Conservation (phyloP, 371 early-diverging fungal genomes). For the Circinella minor region DNA sequence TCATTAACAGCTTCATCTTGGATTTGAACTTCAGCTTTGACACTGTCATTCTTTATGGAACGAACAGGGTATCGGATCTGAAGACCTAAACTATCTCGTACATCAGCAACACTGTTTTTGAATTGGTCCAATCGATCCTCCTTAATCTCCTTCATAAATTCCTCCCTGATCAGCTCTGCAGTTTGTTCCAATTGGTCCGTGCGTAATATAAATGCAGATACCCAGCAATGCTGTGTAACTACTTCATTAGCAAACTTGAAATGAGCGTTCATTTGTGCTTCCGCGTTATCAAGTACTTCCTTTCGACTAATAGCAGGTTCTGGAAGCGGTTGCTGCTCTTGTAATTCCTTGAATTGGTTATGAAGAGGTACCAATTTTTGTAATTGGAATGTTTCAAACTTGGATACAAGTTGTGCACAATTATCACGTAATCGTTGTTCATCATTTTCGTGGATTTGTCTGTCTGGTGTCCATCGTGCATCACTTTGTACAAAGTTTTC, state of each 20-base stretch:
- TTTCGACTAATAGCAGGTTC: slow-evolving; percentile 11
- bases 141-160: slow-evolving; percentile 23
- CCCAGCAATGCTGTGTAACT: slow-evolving; percentile 28
- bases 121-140: slow-evolving; percentile 36
- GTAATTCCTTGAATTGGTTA: background rate
- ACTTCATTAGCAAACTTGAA: slow-evolving; percentile 27
- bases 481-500: slow-evolving; percentile 41
- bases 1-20: slow-evolving; percentile 43
- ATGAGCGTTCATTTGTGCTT: slow-evolving; percentile 17
- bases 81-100: slow-evolving; percentile 23
- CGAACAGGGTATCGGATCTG: slow-evolving; percentile 41
- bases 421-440: slow-evolving; percentile 18
- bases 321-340: background rate
- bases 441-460: slow-evolving; percentile 21
- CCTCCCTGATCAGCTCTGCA: slow-evolving; percentile 39
- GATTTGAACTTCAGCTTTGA: slow-evolving; percentile 28
- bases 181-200: slow-evolving; percentile 29
- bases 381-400: background rate
- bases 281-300: slow-evolving; percentile 23
- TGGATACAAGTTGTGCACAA: background rate
- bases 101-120: slow-evolving; percentile 38
- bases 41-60: slow-evolving; percentile 29
- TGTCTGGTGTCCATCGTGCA: slow-evolving; percentile 43
- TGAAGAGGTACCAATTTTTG: background rate
- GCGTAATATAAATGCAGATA: slow-evolving; percentile 23